These are phyloP conservation scores for Taphrina confusa DNA, from an alignment of 1,139 yeast genomes.

Conservation along the genomic window DNA sequence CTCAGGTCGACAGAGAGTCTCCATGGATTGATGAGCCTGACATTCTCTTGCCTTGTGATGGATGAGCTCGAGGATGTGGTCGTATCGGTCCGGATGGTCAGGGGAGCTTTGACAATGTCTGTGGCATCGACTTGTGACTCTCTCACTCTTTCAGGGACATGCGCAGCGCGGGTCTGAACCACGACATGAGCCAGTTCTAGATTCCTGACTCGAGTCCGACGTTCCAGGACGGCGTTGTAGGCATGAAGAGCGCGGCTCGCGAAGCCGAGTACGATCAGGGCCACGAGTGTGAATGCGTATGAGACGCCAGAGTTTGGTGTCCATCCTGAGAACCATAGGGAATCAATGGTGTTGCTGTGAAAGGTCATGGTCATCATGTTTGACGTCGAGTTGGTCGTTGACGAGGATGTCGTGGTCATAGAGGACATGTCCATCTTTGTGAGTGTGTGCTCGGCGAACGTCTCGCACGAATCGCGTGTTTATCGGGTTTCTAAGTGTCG, in stretches of 20 bases:
- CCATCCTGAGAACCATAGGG: constrained; percentile 39
- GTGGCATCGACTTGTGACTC: not conserved
- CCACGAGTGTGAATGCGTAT: constrained; percentile 43
- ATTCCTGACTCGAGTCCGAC: constrained; percentile 39
- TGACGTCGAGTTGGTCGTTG: not conserved
- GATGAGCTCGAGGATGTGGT: constrained; percentile 19
- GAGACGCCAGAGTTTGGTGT: constrained; percentile 42
- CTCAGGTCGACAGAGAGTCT: constrained; percentile 42
- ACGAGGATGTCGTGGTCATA: constrained; percentile 6
- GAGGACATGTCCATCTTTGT: constrained; percentile 15
- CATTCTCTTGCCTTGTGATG: not conserved
- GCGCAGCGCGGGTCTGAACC: not conserved
- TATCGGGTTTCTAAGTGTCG: too few species aligned
- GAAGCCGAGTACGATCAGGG: constrained; percentile 42
- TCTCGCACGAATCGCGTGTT: too few species aligned
- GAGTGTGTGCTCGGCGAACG: too few species aligned
- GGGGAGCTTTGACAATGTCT: not conserved
- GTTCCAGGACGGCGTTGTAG: constrained; percentile 1
- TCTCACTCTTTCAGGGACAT: not conserved
- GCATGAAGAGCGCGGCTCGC: constrained; percentile 39
- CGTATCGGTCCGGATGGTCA: not conserved
- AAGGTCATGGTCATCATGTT: constrained; percentile 34
- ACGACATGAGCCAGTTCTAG: constrained; percentile 35
- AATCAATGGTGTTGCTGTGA: constrained; percentile 39
- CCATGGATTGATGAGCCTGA: constrained; percentile 41